These are phyloP conservation scores for Paraphoma sp. DNA, from an alignment of 2,329 filamentous ascomycete species.

Conservation along the genomic window DNA sequence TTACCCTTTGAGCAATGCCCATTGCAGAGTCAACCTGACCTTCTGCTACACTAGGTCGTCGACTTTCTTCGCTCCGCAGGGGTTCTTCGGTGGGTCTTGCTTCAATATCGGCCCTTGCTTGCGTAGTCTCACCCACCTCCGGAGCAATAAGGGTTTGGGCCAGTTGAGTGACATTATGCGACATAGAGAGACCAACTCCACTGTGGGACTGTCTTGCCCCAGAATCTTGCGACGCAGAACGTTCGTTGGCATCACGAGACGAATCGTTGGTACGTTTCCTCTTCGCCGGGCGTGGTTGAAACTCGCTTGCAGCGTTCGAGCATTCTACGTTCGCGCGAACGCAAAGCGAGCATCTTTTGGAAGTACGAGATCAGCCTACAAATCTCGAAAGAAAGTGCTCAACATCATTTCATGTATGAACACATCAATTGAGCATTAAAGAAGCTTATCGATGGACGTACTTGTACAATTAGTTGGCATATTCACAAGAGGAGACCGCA, in stretches of 20 bases:
- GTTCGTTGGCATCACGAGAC: not conserved
- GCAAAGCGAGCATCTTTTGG: not conserved
- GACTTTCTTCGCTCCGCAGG: not conserved
- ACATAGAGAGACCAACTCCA: too few species aligned
- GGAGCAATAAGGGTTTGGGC: not conserved
- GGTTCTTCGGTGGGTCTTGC: not conserved
- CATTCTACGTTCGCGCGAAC: not conserved
- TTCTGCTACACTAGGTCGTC: not conserved
- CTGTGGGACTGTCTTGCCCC: too few species aligned
- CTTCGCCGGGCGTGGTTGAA: not conserved
- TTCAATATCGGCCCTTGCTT: not conserved
- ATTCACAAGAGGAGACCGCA: too few species aligned
- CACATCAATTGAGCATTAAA: too few species aligned
- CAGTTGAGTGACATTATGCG: too few species aligned
- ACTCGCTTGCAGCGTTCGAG: not conserved
- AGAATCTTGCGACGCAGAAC: not conserved
- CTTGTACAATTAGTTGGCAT: too few species aligned
- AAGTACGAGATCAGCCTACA: too few species aligned
- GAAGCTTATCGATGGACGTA: too few species aligned
- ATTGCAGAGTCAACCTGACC: not conserved
- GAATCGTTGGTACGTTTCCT: not conserved
- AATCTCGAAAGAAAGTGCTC: too few species aligned
- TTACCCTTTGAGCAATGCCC: conserved; percentile 1
- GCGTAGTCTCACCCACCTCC: not conserved
- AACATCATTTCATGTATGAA: too few species aligned